Conservation (phyloP, 2,329 filamentous ascomycete genomes). For the Claviceps pazoutovae region DNA sequence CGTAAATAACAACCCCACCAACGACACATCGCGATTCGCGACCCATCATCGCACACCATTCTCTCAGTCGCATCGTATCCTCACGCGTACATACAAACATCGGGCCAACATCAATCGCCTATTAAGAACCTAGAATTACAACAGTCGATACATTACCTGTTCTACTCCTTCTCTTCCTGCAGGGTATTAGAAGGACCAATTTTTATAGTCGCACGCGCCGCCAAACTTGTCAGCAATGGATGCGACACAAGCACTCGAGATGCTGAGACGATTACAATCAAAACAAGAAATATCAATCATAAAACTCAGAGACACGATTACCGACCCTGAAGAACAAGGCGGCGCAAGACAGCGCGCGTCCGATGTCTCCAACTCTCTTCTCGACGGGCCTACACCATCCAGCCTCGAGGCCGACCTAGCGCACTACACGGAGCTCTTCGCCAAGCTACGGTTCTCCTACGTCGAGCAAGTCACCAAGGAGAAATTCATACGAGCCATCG, state of each 20-base stretch:
- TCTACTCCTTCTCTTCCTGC: neutral
- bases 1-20: slow-evolving; percentile 6
- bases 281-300: slow-evolving; percentile 58
- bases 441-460: slow-evolving; percentile 92
- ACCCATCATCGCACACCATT: neutral
- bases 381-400: slow-evolving; percentile 57
- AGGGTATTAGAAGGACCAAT: neutral
- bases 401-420: slow-evolving; percentile 69
- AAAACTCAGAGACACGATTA: slow-evolving; percentile 62
- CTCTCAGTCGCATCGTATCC: neutral
- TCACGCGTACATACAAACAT: neutral
- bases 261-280: slow-evolving; percentile 39
- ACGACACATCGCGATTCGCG: neutral
- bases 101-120: neutral
- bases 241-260: slow-evolving; percentile 28
- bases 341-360: slow-evolving; percentile 43
- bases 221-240: slow-evolving; percentile 20
- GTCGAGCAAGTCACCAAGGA: slow-evolving; percentile 98
- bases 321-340: slow-evolving; percentile 30
- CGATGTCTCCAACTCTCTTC: slow-evolving; percentile 52
- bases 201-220: neutral
- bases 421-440: slow-evolving; percentile 91
- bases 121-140: neutral
- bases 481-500: slow-evolving; percentile 87
- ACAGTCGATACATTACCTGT: neutral